Evolutionary conservation across 768 basidiomycete genomes (phyloP).

Genomic region (Rhizopogon vulgaris): DNA sequence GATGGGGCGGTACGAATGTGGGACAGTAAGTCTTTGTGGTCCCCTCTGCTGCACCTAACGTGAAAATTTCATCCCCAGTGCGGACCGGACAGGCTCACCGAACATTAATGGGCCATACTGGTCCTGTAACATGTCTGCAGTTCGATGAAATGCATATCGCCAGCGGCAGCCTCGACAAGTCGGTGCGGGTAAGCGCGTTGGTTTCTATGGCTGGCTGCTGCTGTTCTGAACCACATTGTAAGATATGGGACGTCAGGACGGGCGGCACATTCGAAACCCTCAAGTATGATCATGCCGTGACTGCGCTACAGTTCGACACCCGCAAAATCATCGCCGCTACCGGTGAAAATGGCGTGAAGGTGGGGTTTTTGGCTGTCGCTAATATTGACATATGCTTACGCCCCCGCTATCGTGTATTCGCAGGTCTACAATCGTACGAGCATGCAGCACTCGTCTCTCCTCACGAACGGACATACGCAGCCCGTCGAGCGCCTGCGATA

Average conservation of each 20-base stretch:
- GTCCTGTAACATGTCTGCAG: constrained; percentile 87
- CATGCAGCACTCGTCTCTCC: constrained; percentile 77
- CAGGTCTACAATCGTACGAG: constrained; percentile 95
- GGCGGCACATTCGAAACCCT: constrained; percentile 86
- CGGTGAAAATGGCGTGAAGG: constrained; percentile 92
- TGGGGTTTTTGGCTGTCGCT: constrained; percentile 22
- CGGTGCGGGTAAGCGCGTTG: constrained; percentile 60
- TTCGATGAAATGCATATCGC: constrained; percentile 95
- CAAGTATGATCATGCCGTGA: constrained; percentile 86
- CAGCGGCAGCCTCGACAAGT: constrained; percentile 91
- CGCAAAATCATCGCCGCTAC: constrained; percentile 89
- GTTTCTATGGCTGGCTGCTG: neutral
- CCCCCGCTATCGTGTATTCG: neutral
- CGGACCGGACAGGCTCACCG: constrained; percentile 96
- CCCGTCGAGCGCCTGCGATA: constrained; percentile 87
- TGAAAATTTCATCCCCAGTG: constrained; percentile 47
- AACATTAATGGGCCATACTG: constrained; percentile 88
- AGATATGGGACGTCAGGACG: constrained; percentile 97
- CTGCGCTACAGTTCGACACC: constrained; percentile 89
- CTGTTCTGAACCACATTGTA: constrained; percentile 3
- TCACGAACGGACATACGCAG: constrained; percentile 89
- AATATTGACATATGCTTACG: neutral
- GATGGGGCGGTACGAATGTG: constrained; percentile 99
- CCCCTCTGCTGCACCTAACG: neutral
- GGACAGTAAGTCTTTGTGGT: constrained; percentile 72